Percentiles rank a stretch among this genome's conserved stretches.
Evolutionary conservation across 1,284 basidiomycete genomes (phyloP).

Genomic region (Leucoagaricus sp.): DNA sequence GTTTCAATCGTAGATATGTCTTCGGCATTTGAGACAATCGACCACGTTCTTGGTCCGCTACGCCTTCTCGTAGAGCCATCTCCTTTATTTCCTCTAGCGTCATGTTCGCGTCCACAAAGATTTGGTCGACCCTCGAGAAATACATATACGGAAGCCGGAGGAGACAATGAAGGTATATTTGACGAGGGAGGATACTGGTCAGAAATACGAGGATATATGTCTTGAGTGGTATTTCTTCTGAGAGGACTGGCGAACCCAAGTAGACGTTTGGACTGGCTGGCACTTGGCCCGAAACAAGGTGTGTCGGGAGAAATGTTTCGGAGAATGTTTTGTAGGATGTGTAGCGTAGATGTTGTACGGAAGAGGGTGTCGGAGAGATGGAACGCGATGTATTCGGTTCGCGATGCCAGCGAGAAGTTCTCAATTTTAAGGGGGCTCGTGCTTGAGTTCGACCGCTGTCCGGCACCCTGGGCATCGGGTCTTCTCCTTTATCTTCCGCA

Average conservation of each 20-base stretch:
- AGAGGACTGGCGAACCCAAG: neutral
- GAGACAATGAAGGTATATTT: conserved; percentile 34
- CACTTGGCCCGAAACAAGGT: neutral
- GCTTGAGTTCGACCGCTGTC: neutral
- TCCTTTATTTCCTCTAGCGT: conserved; percentile 57
- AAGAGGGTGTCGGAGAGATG: neutral
- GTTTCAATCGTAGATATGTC: conserved; percentile 24
- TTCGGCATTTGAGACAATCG: conserved; percentile 11
- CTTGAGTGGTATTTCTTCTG: neutral
- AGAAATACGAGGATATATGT: conserved; percentile 1
- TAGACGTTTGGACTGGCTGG: neutral
- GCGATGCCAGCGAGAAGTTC: no score
- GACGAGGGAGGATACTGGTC: conserved; percentile 7
- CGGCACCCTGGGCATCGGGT: no score
- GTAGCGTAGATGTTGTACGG: neutral
- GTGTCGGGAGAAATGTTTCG: neutral
- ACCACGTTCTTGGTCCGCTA: neutral
- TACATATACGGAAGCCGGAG: conserved; percentile 62
- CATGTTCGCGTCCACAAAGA: conserved; percentile 65
- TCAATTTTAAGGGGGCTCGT: neutral
- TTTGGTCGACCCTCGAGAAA: conserved; percentile 58
- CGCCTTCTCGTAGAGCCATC: conserved; percentile 42
- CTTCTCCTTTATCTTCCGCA: no score
- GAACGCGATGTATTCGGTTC: no score
- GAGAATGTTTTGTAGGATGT: neutral